Base-by-base conservation (phyloP, 768 basidiomycete species). In the Lentinula lateritia region DNA sequence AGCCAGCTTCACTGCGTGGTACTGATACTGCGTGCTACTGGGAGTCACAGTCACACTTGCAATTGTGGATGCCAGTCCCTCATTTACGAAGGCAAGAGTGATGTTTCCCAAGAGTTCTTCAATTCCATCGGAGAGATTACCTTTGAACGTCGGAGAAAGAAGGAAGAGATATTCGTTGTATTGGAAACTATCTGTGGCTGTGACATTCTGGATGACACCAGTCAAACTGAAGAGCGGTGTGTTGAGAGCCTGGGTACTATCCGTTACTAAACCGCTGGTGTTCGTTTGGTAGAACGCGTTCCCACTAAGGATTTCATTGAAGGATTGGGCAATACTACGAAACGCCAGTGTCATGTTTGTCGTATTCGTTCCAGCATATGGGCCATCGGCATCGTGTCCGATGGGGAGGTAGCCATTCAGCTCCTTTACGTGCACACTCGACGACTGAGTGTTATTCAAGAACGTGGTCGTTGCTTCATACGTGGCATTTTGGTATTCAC, bases 1-100 rank as follows among this genome's bases (percentile, higher is more conserved):
- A 20, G 18, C 55, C 12, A 56, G 39, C 41, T 43, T 56, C 1
- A 83, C 84, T 3, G 85, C 82, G 6, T 72, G 69, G 65, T 86
- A 66, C 8, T 74, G 74, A 61, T 86, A 83, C 5, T 75, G 75
- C 1, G 58, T 63, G 36, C 60, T 58, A 23, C 60, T 61, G 10
- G 66, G 66, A 3, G 62, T 65, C 23, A 67, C 56, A 38, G 39
- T 42, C 6, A 52, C 39, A 32, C 41, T 65, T 36, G 53, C 52
- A 12, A 60, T n/a, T 12, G 53, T 58, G 9, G 58, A 61, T 9
- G 58, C 39, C 13, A 48, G 63, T 5, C 55, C 36, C 18, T 56
- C 18, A 28, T 43, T 16, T 9, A 56, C 55, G 15, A 56, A 56
- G 13, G 55, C 55, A n/a, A 56, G 55, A n/a, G 55, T 56, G 39